phyloP scores from a whole-genome alignment of 768 basidiomycete species.

The Tylopilus sp. region DNA sequence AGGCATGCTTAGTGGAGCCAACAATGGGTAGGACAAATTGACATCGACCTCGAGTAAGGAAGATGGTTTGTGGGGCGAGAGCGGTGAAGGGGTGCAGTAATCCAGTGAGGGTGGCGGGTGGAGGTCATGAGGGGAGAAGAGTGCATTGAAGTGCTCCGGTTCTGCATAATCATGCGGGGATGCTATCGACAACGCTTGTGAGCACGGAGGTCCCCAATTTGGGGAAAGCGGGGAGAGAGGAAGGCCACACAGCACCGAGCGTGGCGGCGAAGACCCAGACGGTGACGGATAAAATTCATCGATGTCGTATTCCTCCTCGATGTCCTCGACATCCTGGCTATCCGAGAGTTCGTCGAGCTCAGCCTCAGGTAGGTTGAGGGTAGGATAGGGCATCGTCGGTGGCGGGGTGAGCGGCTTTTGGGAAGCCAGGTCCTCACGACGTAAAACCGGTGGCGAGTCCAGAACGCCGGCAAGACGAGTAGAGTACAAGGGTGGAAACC shows the following conservation, averaged over 20 bases:
- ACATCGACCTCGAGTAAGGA: constrained; percentile 28
- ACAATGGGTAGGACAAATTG: constrained; percentile 12
- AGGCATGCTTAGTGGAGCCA: constrained; percentile 25
- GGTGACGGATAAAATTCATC: constrained; percentile 18
- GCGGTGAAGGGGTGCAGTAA: constrained; percentile 12
- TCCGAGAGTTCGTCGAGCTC: constrained; percentile 23
- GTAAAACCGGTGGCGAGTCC: constrained; percentile 35
- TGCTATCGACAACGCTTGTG: constrained; percentile 11
- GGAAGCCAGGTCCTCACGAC: constrained; percentile 26
- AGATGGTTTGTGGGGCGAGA: constrained; percentile 16
- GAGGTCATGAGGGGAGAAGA: constrained; percentile 16
- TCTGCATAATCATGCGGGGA: constrained; percentile 17
- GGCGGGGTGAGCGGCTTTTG: constrained; percentile 41
- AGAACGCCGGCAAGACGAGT: constrained; percentile 31
- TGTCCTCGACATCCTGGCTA: constrained; percentile 12
- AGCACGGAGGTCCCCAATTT: constrained; percentile 24
- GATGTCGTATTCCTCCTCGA: constrained; percentile 17
- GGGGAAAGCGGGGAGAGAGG: constrained; percentile 37
- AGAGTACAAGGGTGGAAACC: constrained; percentile 18
- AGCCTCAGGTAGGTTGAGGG: constrained; percentile 35
- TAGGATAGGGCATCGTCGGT: constrained; percentile 38
- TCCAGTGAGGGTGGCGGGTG: constrained; percentile 12
- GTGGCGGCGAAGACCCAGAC: constrained; percentile 16
- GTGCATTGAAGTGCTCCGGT: constrained; percentile 14
- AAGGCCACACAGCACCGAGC: constrained; percentile 8